Conservation (phyloP, 2,329 filamentous ascomycete genomes). For the Nothophaeocryptopus gaeumannii region DNA sequence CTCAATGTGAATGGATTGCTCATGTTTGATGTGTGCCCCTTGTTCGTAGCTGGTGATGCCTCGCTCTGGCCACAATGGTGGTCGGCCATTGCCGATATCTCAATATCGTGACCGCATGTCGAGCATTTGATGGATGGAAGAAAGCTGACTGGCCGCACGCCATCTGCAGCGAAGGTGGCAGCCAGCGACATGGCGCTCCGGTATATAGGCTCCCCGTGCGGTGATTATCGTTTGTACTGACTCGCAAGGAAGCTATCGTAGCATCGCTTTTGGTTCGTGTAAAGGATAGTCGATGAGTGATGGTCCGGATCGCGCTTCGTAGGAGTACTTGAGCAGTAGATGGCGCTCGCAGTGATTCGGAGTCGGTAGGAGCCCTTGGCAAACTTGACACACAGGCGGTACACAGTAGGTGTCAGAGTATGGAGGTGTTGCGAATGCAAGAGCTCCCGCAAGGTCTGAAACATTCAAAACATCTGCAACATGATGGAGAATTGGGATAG, state of each 20-base stretch:
- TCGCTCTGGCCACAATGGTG: slow-evolving; percentile 59
- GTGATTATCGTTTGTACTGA: slow-evolving; percentile 1
- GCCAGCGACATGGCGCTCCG: slow-evolving; percentile 28
- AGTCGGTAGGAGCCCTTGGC: not conserved
- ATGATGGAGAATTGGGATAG: slow-evolving; percentile 6
- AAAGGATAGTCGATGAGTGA: too few relatives aligned
- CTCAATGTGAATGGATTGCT: slow-evolving; percentile 30
- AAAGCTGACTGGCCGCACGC: slow-evolving; percentile 62
- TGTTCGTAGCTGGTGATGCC: slow-evolving; percentile 12
- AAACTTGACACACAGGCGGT: slow-evolving; percentile 1
- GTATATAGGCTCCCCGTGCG: not conserved
- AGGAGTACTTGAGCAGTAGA: too few relatives aligned
- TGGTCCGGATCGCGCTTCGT: too few relatives aligned
- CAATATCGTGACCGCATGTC: slow-evolving; percentile 70
- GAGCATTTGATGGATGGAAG: slow-evolving; percentile 87
- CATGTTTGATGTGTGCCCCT: slow-evolving; percentile 20
- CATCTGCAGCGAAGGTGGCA: slow-evolving; percentile 24
- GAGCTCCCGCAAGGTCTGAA: slow-evolving; percentile 15
- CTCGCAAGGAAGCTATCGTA: slow-evolving; percentile 5
- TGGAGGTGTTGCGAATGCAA: slow-evolving; percentile 3
- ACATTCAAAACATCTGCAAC: slow-evolving; percentile 15
- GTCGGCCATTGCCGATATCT: slow-evolving; percentile 82
- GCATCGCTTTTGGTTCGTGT: slow-evolving; percentile 1
- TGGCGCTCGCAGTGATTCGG: too few relatives aligned
- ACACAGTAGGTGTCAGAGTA: slow-evolving; percentile 2